phyloP scores from a whole-genome alignment of 1,139 yeast genomes.

The Geotrichum restrictum region DNA sequence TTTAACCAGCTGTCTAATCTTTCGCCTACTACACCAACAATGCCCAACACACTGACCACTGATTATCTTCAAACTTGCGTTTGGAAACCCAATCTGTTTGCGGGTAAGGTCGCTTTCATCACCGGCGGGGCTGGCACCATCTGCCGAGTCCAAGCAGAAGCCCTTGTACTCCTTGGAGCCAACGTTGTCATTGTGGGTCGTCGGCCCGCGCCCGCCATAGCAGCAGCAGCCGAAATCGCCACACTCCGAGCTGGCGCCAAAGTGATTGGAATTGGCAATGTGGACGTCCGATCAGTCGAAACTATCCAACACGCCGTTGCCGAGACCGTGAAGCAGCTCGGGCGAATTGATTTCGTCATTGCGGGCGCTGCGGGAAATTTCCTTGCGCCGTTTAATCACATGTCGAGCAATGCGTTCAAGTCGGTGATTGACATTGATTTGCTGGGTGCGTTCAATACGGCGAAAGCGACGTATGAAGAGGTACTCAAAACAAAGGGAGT shows the following conservation, averaged over 20 bases:
- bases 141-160: slow-evolving; percentile 82
- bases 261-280: slow-evolving; percentile 63
- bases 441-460: slow-evolving; percentile 81
- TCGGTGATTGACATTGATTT: slow-evolving; percentile 81
- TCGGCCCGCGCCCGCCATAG: slow-evolving; percentile 56
- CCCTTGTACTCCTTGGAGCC: slow-evolving; percentile 76
- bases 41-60: slow-evolving; percentile 19
- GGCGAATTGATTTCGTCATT: slow-evolving; percentile 75
- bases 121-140: slow-evolving; percentile 96
- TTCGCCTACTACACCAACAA: neutral
- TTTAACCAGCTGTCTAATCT: neutral
- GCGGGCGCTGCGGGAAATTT: slow-evolving; percentile 97
- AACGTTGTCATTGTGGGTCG: slow-evolving; percentile 83
- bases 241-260: slow-evolving; percentile 54
- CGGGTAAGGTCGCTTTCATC: slow-evolving; percentile 80
- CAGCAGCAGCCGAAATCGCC: slow-evolving; percentile 63
- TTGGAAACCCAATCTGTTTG: slow-evolving; percentile 61
- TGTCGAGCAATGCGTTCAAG: slow-evolving; percentile 81
- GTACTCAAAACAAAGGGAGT: slow-evolving; percentile 61
- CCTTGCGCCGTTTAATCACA: slow-evolving; percentile 68
- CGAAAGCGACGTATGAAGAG: slow-evolving; percentile 69
- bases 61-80: slow-evolving; percentile 33
- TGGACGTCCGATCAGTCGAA: slow-evolving; percentile 70
- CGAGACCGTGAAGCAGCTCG: slow-evolving; percentile 59
- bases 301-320: slow-evolving; percentile 60